Percentiles rank a stretch among this genome's conserved stretches.
phyloP scores from a whole-genome alignment of 78 protist species.

The Speleostelium caveatum region DNA sequence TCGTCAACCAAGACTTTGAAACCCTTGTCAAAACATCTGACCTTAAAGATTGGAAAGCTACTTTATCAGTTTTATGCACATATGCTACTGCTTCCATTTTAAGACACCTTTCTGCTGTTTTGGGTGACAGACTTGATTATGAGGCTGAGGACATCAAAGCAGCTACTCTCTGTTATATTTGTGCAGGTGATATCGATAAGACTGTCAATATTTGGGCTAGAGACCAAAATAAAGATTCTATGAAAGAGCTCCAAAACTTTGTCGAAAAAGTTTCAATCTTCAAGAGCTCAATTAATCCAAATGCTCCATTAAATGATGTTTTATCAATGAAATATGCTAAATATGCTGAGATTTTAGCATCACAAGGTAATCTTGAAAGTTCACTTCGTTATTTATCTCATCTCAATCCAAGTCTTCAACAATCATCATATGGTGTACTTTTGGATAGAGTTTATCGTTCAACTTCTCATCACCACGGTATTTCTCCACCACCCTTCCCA shows the following conservation, averaged over 20 bases:
- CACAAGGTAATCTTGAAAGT: slow-evolving; percentile 64
- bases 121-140: slow-evolving; percentile 76
- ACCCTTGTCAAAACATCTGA: slow-evolving; percentile 35
- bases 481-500: slow-evolving; percentile 69
- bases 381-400: slow-evolving; percentile 73
- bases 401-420: background rate
- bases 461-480: slow-evolving; percentile 28
- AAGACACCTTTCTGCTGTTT: slow-evolving; percentile 50
- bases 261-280: slow-evolving; percentile 67
- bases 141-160: slow-evolving; percentile 55
- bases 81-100: slow-evolving; percentile 81
- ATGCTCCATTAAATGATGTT: slow-evolving; percentile 5
- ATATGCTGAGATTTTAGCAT: slow-evolving; percentile 80
- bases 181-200: slow-evolving; percentile 87
- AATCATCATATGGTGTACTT: slow-evolving; percentile 20
- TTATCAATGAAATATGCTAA: slow-evolving; percentile 42
- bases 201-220: slow-evolving; percentile 80
- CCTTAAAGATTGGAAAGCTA: slow-evolving; percentile 78
- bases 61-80: slow-evolving; percentile 81
- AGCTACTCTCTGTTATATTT: slow-evolving; percentile 88
- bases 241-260: slow-evolving; percentile 30
- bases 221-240: background rate
- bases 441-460: slow-evolving; percentile 74
- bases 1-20: slow-evolving; percentile 74
- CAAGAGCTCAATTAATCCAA: slow-evolving; percentile 15